Evolutionary conservation across 768 basidiomycete genomes (phyloP).

Genomic region (Suillus discolor): DNA sequence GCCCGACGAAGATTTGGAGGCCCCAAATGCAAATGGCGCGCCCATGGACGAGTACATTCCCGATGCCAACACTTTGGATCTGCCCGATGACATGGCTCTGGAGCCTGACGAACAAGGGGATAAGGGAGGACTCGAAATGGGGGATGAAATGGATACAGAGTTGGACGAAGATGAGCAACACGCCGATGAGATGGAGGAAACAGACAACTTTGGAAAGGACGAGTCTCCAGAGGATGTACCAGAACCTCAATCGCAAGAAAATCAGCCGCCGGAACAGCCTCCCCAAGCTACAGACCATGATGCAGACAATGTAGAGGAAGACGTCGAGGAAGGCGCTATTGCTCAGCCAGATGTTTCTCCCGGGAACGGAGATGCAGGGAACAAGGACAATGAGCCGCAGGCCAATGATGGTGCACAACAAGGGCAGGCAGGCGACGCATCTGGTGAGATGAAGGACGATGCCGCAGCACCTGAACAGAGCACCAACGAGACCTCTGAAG

Average conservation of each 20-base stretch:
- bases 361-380: conserved; percentile 27
- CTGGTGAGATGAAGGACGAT: conserved; percentile 14
- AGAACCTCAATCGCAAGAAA: conserved; percentile 24
- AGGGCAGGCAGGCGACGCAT: conserved; percentile 23
- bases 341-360: conserved; percentile 40
- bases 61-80: conserved; percentile 82
- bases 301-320: conserved; percentile 32
- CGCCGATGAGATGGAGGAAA: conserved; percentile 34
- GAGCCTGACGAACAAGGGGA: conserved; percentile 38
- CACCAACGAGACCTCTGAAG: conserved; percentile 33
- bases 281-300: conserved; percentile 20
- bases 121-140: conserved; percentile 26
- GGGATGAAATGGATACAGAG: conserved; percentile 40
- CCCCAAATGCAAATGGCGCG: conserved; percentile 55
- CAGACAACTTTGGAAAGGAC: conserved; percentile 16
- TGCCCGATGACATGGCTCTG: conserved; percentile 86
- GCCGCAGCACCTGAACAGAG: conserved; percentile 21
- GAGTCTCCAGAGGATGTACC: conserved; percentile 30
- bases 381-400: conserved; percentile 16
- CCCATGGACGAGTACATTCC: conserved; percentile 77
- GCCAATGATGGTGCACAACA: conserved; percentile 21
- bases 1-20: conserved; percentile 40
- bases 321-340: conserved; percentile 27
- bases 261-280: conserved; percentile 13
- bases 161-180: conserved; percentile 31